Base-by-base conservation (phyloP, 225 moss, liverwort and hornwort genomes). In the Asterella californica region DNA sequence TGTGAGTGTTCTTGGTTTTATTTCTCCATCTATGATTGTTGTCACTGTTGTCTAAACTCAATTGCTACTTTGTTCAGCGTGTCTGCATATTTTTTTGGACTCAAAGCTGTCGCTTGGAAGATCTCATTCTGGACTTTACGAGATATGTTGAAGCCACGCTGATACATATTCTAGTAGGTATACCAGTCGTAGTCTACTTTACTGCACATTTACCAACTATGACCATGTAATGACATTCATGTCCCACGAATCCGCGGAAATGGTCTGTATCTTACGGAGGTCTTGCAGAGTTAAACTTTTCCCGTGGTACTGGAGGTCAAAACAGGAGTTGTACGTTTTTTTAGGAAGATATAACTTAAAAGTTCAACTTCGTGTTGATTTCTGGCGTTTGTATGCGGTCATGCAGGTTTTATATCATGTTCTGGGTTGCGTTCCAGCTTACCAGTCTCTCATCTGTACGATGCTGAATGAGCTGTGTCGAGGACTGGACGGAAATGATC, bases 381-480 rank as follows among this genome's bases (percentile, higher is more conserved):
- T 70, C 34, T 45, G 45, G 25, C 70, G 22, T 70, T 37, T 46
- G 42, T 19, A 46, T 25, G 62, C 3, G 53, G 10, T 9, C 15
- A 17, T 4, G 25, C 96, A 96, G 95, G 93, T 90, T 38, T 78
- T 99, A 53, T 95, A 99, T 83, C 87, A 95, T 89, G 90, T 99
- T 57, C 86, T 99, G 59, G 99, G 95, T 75, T 89, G 86, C 86
- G 93, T 99, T 62, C 91, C 95, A 42, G 74, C 87, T 49, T 95
- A 95, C 83, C 89, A 93, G 74, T 52, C 88, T 6, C 86, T 70
- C 72, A 88, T 99, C 76, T 70, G 91, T 22, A 79, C 90, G 71
- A 83, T 99, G 85, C 85, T 99, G 19, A 88, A 93, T 75, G 93
- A 92, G 81, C 90, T 99, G 19, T 95, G 91, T 82, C 79, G 85